Evolutionary conservation across 139 green algal species (phyloP).

Genomic region (Edaphochlamys debaryana): DNA sequence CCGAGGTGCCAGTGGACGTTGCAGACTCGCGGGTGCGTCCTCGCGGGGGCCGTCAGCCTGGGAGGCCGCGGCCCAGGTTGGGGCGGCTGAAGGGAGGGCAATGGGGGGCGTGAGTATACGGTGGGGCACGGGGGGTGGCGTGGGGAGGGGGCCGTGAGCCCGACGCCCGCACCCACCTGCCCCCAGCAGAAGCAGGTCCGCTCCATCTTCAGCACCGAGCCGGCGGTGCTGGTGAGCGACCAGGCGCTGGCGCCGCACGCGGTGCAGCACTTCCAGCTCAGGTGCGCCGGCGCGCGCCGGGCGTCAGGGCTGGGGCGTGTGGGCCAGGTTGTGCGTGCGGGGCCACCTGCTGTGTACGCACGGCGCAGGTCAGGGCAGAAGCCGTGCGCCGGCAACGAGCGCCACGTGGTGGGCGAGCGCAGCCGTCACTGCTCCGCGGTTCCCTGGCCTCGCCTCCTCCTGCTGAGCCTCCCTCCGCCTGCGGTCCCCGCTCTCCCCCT

Average conservation of each 20-base stretch:
- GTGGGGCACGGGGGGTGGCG: not conserved
- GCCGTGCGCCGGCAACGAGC: not conserved
- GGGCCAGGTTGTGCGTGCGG: too few species aligned
- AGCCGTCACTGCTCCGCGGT: not conserved
- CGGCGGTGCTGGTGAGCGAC: slow-evolving; percentile 15
- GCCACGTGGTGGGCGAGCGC: not conserved
- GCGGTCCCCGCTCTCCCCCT: too few species aligned
- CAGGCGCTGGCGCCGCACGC: not conserved
- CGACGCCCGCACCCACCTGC: too few species aligned
- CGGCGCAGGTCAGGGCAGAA: not conserved
- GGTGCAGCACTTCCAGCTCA: slow-evolving; percentile 31
- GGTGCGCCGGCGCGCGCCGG: not conserved
- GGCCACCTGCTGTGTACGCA: too few species aligned
- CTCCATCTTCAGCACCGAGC: slow-evolving; percentile 45
- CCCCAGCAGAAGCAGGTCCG: slow-evolving; percentile 44
- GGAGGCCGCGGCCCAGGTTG: too few species aligned
- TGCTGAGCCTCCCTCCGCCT: not conserved
- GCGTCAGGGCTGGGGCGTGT: too few species aligned
- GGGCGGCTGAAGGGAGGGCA: too few species aligned
- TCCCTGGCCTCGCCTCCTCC: not conserved
- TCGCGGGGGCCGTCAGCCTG: too few species aligned
- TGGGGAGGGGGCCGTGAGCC: not conserved
- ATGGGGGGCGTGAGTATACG: too few species aligned
- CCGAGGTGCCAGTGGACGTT: slow-evolving; percentile 3
- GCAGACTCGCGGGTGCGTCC: slow-evolving; percentile 18